Evolutionary conservation across 345 rosid species (phyloP).

Genomic region (Hypericum androsaemum): DNA sequence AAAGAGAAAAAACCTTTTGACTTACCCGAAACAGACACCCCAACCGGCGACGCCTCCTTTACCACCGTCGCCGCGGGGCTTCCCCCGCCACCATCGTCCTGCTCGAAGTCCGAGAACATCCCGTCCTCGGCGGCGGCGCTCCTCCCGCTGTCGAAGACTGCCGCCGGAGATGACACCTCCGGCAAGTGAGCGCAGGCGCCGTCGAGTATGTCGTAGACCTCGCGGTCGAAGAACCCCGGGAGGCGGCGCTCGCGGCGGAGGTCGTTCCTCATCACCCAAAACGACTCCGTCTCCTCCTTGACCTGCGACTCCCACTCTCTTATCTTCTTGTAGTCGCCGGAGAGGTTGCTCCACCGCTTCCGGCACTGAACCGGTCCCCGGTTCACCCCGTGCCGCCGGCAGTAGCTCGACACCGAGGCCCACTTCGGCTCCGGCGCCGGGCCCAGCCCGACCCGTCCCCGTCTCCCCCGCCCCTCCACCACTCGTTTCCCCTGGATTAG

Average conservation of each 20-base stretch:
- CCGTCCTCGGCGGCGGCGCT: slow-evolving; percentile 60
- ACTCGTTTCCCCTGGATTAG: slow-evolving; percentile 89
- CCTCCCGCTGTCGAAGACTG: slow-evolving; percentile 57
- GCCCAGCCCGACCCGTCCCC: slow-evolving; percentile 62
- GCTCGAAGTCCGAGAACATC: slow-evolving; percentile 60
- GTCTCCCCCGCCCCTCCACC: slow-evolving; percentile 75
- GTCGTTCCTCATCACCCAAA: slow-evolving; percentile 94
- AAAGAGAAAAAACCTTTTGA: too few species aligned
- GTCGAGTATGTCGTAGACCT: slow-evolving; percentile 79
- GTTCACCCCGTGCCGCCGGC: slow-evolving; percentile 80
- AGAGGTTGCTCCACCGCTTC: slow-evolving; percentile 90
- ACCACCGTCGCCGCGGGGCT: slow-evolving; percentile 34
- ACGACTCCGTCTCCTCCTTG: slow-evolving; percentile 71
- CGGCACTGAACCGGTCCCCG: slow-evolving; percentile 99
- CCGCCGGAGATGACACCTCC: slow-evolving; percentile 23
- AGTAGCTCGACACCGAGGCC: slow-evolving; percentile 89
- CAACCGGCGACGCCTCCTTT: slow-evolving; percentile 12
- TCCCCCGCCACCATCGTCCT: slow-evolving; percentile 35
- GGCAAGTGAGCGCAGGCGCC: slow-evolving; percentile 27
- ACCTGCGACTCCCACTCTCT: slow-evolving; percentile 78
- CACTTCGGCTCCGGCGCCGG: slow-evolving; percentile 75
- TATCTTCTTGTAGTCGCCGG: slow-evolving; percentile 96
- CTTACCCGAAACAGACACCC: slow-evolving; percentile 41
- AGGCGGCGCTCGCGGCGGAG: slow-evolving; percentile 69
- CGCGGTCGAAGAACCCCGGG: slow-evolving; percentile 92